Evolutionary conservation across 176 grass and related monocot species (phyloP), one percentile per base, ranked within the genome.

Genomic region (Pharus latifolius): DNA sequence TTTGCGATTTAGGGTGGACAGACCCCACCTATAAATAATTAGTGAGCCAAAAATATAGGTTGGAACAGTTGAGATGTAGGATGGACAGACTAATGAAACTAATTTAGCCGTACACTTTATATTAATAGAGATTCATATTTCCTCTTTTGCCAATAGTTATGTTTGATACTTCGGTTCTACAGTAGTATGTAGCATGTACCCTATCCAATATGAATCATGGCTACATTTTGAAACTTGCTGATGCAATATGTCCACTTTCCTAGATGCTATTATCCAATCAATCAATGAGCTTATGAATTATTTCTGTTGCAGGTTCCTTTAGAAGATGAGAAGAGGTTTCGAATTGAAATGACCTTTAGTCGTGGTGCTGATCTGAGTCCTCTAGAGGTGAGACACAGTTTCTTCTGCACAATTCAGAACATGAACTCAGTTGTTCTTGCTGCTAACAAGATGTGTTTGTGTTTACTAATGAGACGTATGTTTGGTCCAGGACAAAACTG

Each of bases 331-430:
- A 91, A 86, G 81, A 99, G 90, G 87, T 99, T 99, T 53, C 87
- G 95, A 40, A 91, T 99, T 67, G 95, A 99, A 81, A 99, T 94
- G 95, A 91, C 84, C 3, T 99, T 99, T 65, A 99, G 95, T 71
- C 87, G 82, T 41, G 95, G 95, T 49, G 95, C 95, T 2, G 87
- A 99, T 91, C 88, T 99, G 61, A 88, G 87, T 53, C 90, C 90
- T 67, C 54, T 99, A 22, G 84, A 99, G 90, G 95, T 99, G 54
- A 78, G 73, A 24, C 22, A 1, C 25, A 26, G 34, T 10, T 4
- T 51, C 31, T 72, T 94, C 16, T 46, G 28, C 29, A 16, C n/a
- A 47, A 15, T 40, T 8, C 13, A 32, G 29, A 25, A 74, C 42
- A 60, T 60, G 17, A 62, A 5, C 24, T 69, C 26, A 19, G 3